Base-by-base conservation (phyloP, 768 basidiomycete genomes). In the Amanita polypyramis region DNA sequence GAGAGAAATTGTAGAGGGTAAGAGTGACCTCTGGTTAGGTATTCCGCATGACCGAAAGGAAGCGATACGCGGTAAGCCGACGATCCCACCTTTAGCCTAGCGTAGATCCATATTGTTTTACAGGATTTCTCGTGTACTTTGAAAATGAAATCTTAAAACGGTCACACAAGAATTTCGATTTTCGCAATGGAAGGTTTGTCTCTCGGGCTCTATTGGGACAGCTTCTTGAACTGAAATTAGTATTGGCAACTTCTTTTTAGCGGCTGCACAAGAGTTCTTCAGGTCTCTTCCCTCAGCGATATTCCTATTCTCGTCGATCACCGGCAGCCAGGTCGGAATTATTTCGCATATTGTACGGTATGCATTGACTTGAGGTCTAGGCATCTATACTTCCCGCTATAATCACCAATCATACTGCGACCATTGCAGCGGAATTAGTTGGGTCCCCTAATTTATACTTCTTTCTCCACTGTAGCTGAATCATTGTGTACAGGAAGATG, bases 321-420 rank as follows among this genome's bases (percentile, higher is more conserved):
- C 91, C 0, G 84, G 79, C 57, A 90, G 86, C 49, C 79, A 84
- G 62, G 73, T 68, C 51, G 54, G 52, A 41, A 5, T 19, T 43
- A 45, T 14, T 32, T 34, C 25, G 10, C 38, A 37, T 30, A 45
- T 14, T 4, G 19, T 30, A 17, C 29, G 29, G 43, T 34, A 23
- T 17, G 15, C 33, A 11, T 5, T 29, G 20, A 29, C 44, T 45
- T 23, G 49, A 40, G 50, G 7, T 41, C 12, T 20, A 75, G 75
- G 83, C 88, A 9, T 77, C 82, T 51, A 94, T 98, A 49, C 68
- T 95, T 2, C 94, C 94, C 0, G 89, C 83, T 3, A 85, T 98
- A 53, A 80, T 94, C 34, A 98, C 94, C 10, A 94, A 91, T 62
- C 89, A 91, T 61, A 92, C 87, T 0, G 90, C 92, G n/a, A 96